Base-by-base conservation (phyloP, 352 stramenopile species). In the Phytophthora fragariaefolia region DNA sequence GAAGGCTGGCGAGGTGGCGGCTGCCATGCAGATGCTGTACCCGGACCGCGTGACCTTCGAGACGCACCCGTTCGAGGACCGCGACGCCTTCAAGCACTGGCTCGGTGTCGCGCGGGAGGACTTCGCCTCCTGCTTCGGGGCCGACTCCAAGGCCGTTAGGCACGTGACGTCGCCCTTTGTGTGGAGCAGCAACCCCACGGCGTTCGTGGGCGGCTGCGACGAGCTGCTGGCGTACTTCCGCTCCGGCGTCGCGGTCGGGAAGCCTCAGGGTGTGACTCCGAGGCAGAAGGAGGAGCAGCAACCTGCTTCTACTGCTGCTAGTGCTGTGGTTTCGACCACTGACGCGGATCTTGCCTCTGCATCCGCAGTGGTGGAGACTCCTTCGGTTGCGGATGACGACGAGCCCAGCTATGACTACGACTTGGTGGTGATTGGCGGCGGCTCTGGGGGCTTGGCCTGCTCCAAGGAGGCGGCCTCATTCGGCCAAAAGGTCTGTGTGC, bases 391-490 rank as follows among this genome's bases (percentile, higher is more conserved):
- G n/a, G 45, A 30, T 53, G 55, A 68, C 30, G 48, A 46, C 4
- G 65, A 74, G 9, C 51, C 42, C 20, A 80, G 24, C 66, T 95
- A 92, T 63, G 87, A 95, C 78, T 95, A 90, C 52, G 87, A 95
- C 50, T 56, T 93, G n/a, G 69, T 93, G 23, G 87, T 95, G 26
- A 93, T 95, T 59, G 87, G 87, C 40, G 87, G 87, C 30, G 87
- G 87, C 17, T 93, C 82, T 4, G 87, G 87, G n/a, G 92, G 97
- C 20, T 84, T 99, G 53, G 97, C 97, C 12, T 97, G 89, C 51
- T 97, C 97, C 23, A 99, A 99, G 74, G 95, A 99, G 71, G 97
- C 96, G 5, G 87, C 95, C 15, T 84, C 76, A 53, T 90, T 97
- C 36, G 96, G 97, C 50, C 92, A 97, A 63, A 98, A 97, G 51